Evolutionary conservation across 495 filamentous ascomycete genomes (phyloP).

Genomic region (Cairneyella variabilis): DNA sequence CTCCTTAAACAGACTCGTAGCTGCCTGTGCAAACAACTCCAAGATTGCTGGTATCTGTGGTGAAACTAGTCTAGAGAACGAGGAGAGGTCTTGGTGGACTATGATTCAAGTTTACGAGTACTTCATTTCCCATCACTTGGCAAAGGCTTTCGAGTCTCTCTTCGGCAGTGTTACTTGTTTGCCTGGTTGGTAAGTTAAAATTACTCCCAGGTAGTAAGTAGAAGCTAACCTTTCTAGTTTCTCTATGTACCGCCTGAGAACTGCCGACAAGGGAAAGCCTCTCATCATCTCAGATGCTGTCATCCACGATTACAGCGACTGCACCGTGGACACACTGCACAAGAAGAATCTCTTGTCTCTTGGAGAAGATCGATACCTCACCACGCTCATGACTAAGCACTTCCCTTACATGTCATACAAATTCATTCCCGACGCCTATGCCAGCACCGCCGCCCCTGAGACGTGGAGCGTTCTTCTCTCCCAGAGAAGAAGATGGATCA

Average conservation of each 20-base stretch:
- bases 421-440: constrained; percentile 89
- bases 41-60: constrained; percentile 98
- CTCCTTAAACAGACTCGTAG: constrained; percentile 86
- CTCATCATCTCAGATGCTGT: constrained; percentile 87
- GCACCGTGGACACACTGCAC: constrained; percentile 88
- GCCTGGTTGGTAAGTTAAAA: constrained; percentile 82
- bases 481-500: constrained; percentile 97
- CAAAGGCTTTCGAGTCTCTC: constrained; percentile 93
- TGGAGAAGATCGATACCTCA: constrained; percentile 96
- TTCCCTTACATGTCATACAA: constrained; percentile 95
- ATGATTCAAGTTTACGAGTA: constrained; percentile 99
- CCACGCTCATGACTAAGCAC: constrained; percentile 96
- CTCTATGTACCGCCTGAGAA: constrained; percentile 95
- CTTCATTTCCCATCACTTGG: constrained; percentile 90
- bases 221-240: constrained; percentile 57
- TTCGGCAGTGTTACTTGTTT: constrained; percentile 97
- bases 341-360: constrained; percentile 97
- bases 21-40: constrained; percentile 87
- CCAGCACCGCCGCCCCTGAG: constrained; percentile 88
- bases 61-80: constrained; percentile 94
- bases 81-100: constrained; percentile 93
- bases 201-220: constrained; percentile 29
- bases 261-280: constrained; percentile 85
- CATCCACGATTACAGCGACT: constrained; percentile 82
- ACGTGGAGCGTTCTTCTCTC: constrained; percentile 90